Percentiles rank a stretch among this genome's conserved stretches.
phyloP scores from a whole-genome alignment of 2,329 filamentous ascomycete species.

The Ophidiomyces ophidiicola region DNA sequence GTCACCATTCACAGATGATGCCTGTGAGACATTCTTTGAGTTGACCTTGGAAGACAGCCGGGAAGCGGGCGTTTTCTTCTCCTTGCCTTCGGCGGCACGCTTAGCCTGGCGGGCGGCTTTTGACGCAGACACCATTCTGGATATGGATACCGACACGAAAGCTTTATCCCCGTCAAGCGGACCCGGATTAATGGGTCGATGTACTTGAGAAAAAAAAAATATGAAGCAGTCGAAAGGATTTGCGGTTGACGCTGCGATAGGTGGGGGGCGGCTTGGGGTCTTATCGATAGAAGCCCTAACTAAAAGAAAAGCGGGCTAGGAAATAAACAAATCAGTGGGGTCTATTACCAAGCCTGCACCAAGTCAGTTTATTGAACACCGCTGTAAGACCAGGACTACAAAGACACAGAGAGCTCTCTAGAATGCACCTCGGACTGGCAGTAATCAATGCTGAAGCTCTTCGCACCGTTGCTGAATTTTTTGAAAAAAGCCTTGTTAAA shows the following conservation, averaged over 20 bases:
- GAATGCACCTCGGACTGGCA: neutral
- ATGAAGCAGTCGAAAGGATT: conserved; percentile 11
- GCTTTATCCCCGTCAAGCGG: conserved; percentile 17
- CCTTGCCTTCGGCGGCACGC: conserved; percentile 55
- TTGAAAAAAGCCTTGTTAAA: neutral
- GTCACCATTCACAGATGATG: conserved; percentile 59
- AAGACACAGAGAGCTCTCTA: neutral
- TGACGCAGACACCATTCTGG: conserved; percentile 53
- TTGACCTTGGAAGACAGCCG: conserved; percentile 57
- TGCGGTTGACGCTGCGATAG: conserved; percentile 16
- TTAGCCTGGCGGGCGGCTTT: conserved; percentile 58
- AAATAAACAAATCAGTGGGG: conserved; percentile 5
- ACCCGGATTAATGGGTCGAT: neutral
- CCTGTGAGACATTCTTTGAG: conserved; percentile 50
- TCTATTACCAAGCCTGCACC: conserved; percentile 2
- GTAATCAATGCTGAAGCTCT: neutral
- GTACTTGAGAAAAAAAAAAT: conserved; percentile 8
- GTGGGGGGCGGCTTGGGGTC: conserved; percentile 20
- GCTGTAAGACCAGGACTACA: neutral
- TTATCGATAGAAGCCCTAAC: conserved; percentile 32
- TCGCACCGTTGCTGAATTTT: neutral
- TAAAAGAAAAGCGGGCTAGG: conserved; percentile 15
- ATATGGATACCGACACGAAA: conserved; percentile 16
- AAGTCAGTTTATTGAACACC: neutral
- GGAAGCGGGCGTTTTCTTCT: conserved; percentile 62